Percentiles rank a stretch among this genome's conserved stretches.
phyloP scores from a whole-genome alignment of 371 early-diverging fungal genomes.

The Apophysomyces ossiformis region DNA sequence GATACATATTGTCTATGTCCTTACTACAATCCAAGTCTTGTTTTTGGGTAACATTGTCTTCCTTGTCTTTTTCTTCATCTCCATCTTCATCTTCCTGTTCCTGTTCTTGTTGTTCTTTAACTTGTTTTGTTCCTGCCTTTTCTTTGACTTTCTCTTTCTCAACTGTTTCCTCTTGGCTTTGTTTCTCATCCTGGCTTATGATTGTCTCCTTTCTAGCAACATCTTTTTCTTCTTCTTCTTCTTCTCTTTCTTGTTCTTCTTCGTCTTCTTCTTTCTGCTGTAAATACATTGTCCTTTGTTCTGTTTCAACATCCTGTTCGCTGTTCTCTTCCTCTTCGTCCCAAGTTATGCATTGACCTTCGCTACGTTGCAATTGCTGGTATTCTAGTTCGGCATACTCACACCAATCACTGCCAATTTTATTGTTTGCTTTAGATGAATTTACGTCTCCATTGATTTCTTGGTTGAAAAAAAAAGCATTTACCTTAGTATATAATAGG shows the following conservation, averaged over 20 bases:
- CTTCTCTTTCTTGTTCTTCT: not conserved
- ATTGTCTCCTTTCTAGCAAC: no score
- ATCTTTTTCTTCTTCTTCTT: constrained; percentile 7
- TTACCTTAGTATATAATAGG: constrained; percentile 31
- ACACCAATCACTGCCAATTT: constrained; percentile 37
- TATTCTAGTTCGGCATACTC: constrained; percentile 48
- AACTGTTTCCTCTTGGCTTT: not conserved
- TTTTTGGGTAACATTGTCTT: not conserved
- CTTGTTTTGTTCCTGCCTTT: not conserved
- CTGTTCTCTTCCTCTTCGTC: constrained; percentile 26
- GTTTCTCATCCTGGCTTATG: not conserved
- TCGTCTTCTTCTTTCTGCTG: not conserved
- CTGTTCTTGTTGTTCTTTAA: not conserved
- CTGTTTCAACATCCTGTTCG: constrained; percentile 15
- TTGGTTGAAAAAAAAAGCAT: not conserved
- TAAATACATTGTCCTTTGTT: not conserved
- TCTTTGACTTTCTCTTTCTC: constrained; percentile 7
- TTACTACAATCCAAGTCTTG: no score
- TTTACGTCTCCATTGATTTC: no score
- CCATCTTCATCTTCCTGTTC: not conserved
- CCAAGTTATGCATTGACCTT: constrained; percentile 28
- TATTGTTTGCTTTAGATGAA: not conserved
- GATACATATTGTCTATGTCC: no score
- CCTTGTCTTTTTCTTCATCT: constrained; percentile 9
- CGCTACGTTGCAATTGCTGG: constrained; percentile 32